Conservation (phyloP, 352 stramenopile species). For the Globisporangium middletonii region DNA sequence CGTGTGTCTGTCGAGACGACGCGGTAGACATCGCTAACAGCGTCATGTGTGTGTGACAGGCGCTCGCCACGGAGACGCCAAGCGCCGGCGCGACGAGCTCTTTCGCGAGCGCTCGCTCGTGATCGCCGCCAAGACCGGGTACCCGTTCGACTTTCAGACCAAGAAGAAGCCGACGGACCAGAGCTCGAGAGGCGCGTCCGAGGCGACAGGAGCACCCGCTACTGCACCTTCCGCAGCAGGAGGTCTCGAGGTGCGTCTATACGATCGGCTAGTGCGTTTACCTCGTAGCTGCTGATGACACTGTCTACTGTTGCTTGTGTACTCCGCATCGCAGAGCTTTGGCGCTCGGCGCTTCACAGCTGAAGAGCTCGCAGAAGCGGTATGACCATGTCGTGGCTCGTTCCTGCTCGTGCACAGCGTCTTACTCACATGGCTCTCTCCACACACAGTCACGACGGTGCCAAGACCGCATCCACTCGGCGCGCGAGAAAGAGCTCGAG, state of each 20-base stretch:
- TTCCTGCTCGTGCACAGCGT: neutral
- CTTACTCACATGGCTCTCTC: neutral
- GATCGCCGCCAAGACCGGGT: constrained; percentile 35
- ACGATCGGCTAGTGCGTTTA: constrained; percentile 13
- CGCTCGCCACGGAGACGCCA: constrained; percentile 49
- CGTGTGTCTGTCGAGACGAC: neutral
- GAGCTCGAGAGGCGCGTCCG: constrained; percentile 1
- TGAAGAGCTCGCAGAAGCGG: constrained; percentile 24
- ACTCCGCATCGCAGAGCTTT: neutral
- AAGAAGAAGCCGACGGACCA: constrained; percentile 1
- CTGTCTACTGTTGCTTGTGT: neutral
- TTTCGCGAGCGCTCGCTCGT: constrained; percentile 38
- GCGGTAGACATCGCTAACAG: no score
- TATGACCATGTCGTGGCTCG: constrained; percentile 8
- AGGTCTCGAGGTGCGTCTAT: constrained; percentile 1
- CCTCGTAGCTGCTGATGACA: neutral
- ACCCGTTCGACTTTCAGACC: constrained; percentile 30
- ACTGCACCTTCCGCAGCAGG: neutral
- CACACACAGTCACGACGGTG: constrained; percentile 36
- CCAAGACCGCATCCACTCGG: constrained; percentile 38
- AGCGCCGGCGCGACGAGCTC: constrained; percentile 37
- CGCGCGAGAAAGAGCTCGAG: constrained; percentile 31
- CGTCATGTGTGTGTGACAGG: constrained; percentile 16
- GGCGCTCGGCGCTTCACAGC: constrained; percentile 10
- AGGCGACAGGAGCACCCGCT: neutral